Evolutionary conservation across 2,329 filamentous ascomycete species (phyloP).

Genomic region (Aspergillus flavus): DNA sequence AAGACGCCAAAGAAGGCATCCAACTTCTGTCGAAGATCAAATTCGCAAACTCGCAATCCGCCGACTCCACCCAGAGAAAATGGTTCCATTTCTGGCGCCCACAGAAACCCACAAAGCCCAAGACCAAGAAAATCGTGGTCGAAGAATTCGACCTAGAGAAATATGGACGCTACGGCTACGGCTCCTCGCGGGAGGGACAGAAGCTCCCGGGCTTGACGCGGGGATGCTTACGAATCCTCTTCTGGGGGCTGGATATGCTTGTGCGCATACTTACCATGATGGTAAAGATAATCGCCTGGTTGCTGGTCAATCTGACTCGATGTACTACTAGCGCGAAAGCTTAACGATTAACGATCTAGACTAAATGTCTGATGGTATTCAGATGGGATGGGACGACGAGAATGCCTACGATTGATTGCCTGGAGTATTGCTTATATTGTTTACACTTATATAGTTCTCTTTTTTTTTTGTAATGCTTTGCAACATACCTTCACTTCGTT

Average conservation of each 20-base stretch:
- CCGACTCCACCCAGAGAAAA: conserved; percentile 12
- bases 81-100: conserved; percentile 22
- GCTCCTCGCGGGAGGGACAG: conserved; percentile 40
- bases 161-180: conserved; percentile 43
- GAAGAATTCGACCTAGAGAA: conserved; percentile 51
- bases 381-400: not conserved
- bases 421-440: not conserved
- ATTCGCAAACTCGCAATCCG: conserved; percentile 23
- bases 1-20: conserved; percentile 44
- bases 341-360: conserved; percentile 17
- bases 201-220: conserved; percentile 43
- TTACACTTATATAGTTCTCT: not conserved
- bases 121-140: conserved; percentile 35
- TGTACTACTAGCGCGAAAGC: conserved; percentile 47
- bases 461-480: not conserved
- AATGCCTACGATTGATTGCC: not conserved
- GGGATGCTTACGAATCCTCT: conserved; percentile 38
- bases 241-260: conserved; percentile 41
- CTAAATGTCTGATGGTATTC: not conserved
- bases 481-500: not conserved
- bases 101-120: conserved; percentile 19
- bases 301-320: conserved; percentile 42
- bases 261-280: conserved; percentile 40
- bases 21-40: conserved; percentile 39
- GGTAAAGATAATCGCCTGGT: conserved; percentile 46